These are phyloP conservation scores for Rubroboletus satanas DNA, from an alignment of 768 basidiomycete genomes.

Conservation along the genomic window DNA sequence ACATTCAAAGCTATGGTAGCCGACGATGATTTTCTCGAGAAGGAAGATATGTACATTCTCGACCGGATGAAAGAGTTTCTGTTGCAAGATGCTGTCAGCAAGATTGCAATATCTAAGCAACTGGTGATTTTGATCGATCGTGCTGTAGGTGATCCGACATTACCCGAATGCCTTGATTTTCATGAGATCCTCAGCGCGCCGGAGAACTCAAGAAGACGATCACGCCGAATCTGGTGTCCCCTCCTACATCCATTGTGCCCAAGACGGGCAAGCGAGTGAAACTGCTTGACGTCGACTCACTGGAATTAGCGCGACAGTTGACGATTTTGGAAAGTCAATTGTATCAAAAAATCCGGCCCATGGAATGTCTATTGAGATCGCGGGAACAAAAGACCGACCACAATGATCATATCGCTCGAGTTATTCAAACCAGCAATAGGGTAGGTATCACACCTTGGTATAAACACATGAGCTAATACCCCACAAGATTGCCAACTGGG, in stretches of 20 bases:
- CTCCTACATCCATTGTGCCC: constrained; percentile 75
- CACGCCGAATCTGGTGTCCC: constrained; percentile 50
- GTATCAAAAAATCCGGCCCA: constrained; percentile 83
- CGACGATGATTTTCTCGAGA: constrained; percentile 79
- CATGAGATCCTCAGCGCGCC: constrained; percentile 38
- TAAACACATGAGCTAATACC: not conserved
- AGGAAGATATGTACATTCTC: constrained; percentile 80
- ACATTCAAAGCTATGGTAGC: constrained; percentile 86
- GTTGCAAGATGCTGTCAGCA: constrained; percentile 57
- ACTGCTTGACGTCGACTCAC: constrained; percentile 78
- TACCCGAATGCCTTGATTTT: constrained; percentile 5
- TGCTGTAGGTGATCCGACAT: constrained; percentile 50
- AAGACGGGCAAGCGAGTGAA: constrained; percentile 70
- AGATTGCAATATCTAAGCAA: constrained; percentile 69
- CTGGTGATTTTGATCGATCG: constrained; percentile 73
- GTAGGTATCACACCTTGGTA: constrained; percentile 37
- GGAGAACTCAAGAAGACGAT: constrained; percentile 57
- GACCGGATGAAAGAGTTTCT: constrained; percentile 80
- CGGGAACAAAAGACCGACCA: constrained; percentile 71
- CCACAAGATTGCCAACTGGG: constrained; percentile 88
- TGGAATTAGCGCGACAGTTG: constrained; percentile 89
- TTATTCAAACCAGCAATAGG: constrained; percentile 86
- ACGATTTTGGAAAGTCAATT: constrained; percentile 86
- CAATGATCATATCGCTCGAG: constrained; percentile 78
- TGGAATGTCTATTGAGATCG: constrained; percentile 85